Evolutionary conservation across 352 stramenopile genomes (phyloP).

Genomic region (Phytopythium delawarense): DNA sequence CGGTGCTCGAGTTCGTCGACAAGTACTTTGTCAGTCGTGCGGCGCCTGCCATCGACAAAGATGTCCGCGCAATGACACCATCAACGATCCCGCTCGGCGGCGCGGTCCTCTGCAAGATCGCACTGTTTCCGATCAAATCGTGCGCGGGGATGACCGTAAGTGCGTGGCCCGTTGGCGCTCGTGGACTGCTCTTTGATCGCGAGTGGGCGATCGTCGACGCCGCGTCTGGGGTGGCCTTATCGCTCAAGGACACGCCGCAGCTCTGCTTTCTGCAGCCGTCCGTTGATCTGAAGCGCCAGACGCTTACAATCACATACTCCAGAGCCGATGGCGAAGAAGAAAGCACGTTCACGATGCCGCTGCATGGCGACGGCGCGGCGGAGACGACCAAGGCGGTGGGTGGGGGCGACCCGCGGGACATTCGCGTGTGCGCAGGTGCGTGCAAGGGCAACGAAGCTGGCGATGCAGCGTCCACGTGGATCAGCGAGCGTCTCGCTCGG

Average conservation of each 20-base stretch:
- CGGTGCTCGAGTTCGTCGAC: constrained; percentile 42
- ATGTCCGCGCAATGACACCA: background rate
- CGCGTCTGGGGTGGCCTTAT: constrained; percentile 36
- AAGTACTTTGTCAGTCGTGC: constrained; percentile 58
- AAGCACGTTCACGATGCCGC: constrained; percentile 32
- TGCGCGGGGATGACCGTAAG: constrained; percentile 54
- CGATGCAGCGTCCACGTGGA: constrained; percentile 53
- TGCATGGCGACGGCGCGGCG: constrained; percentile 21
- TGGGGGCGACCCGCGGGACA: constrained; percentile 19
- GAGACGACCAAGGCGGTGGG: constrained; percentile 15
- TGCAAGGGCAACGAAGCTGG: constrained; percentile 54
- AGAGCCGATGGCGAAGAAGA: too few species aligned
- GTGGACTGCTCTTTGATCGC: constrained; percentile 62
- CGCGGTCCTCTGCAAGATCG: constrained; percentile 43
- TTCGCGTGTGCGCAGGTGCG: constrained; percentile 46
- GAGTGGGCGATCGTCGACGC: constrained; percentile 75
- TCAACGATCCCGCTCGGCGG: background rate
- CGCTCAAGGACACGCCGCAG: constrained; percentile 51
- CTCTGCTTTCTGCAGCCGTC: constrained; percentile 59
- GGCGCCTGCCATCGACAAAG: constrained; percentile 5
- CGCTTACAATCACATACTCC: constrained; percentile 44
- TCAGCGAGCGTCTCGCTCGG: constrained; percentile 54
- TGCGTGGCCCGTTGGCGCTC: constrained; percentile 52
- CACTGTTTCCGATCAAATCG: constrained; percentile 78
- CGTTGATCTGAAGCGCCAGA: constrained; percentile 55